phyloP scores from a whole-genome alignment of 257 asterid genomes.

The Solanum phureja region DNA sequence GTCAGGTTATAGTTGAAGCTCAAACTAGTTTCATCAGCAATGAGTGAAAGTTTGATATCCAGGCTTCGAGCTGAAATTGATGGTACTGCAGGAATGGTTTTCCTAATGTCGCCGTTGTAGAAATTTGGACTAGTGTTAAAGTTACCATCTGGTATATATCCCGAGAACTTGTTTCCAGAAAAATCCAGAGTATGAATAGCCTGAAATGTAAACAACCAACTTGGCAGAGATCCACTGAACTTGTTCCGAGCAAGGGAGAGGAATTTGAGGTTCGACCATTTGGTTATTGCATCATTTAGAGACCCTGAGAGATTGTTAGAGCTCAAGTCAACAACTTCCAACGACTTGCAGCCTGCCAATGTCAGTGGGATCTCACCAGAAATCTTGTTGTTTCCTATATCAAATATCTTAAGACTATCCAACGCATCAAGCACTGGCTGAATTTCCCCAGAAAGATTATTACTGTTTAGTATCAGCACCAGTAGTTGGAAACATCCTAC shows the following conservation, averaged over 20 bases:
- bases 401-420: constrained; percentile 72
- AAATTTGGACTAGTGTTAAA: constrained; percentile 39
- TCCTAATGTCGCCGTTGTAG: constrained; percentile 14
- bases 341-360: constrained; percentile 86
- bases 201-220: constrained; percentile 66
- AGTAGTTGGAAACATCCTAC: constrained; percentile 91
- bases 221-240: constrained; percentile 61
- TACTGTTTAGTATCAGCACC: constrained; percentile 57
- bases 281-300: constrained; percentile 70
- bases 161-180: constrained; percentile 64
- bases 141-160: constrained; percentile 55
- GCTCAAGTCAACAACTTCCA: constrained; percentile 90
- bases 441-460: constrained; percentile 83
- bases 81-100: not conserved
- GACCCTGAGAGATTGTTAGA: constrained; percentile 65
- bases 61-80: constrained; percentile 15
- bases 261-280: constrained; percentile 70
- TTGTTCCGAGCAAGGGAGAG: constrained; percentile 70
- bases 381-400: constrained; percentile 55
- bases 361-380: constrained; percentile 95
- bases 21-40: constrained; percentile 42
- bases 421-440: constrained; percentile 96
- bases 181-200: constrained; percentile 50
- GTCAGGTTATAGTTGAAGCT: constrained; percentile 47
- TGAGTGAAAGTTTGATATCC: constrained; percentile 24